Conservation (phyloP, 192 early-diverging fungal genomes). For the Coemansia furcata region DNA sequence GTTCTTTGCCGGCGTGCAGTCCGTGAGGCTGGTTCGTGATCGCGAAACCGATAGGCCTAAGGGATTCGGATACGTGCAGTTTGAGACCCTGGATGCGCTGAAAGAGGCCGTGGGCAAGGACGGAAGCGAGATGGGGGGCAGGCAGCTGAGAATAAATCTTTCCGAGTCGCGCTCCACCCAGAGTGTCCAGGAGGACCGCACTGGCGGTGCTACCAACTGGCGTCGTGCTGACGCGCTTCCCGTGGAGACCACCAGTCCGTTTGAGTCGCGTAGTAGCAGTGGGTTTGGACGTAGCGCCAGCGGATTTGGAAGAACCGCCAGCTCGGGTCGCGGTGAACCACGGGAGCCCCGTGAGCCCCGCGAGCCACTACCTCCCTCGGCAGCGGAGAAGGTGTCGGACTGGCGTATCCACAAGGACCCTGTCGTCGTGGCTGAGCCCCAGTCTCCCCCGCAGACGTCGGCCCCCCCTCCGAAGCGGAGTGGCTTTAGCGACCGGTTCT, state of each 20-base stretch:
- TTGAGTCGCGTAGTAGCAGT: slow-evolving; percentile 36
- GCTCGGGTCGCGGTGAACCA: slow-evolving; percentile 1
- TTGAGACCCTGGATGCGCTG: slow-evolving; percentile 80
- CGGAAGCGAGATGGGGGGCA: slow-evolving; percentile 57
- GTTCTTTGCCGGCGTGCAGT: slow-evolving; percentile 75
- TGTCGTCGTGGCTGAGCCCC: neutral
- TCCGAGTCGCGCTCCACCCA: slow-evolving; percentile 70
- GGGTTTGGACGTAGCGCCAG: slow-evolving; percentile 21
- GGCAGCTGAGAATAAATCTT: slow-evolving; percentile 80
- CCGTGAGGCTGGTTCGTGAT: slow-evolving; percentile 81
- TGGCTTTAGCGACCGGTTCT: slow-evolving; percentile 17
- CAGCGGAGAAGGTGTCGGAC: slow-evolving; percentile 22
- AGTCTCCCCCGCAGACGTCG: slow-evolving; percentile 1
- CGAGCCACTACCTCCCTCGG: slow-evolving; percentile 26
- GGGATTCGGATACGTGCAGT: slow-evolving; percentile 97
- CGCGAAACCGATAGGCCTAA: slow-evolving; percentile 75
- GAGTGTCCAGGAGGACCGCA: slow-evolving; percentile 1
- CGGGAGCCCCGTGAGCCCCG: slow-evolving; percentile 15
- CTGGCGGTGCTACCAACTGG: slow-evolving; percentile 26
- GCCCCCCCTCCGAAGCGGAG: neutral
- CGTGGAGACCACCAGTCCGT: slow-evolving; percentile 7
- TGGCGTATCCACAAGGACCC: slow-evolving; percentile 42
- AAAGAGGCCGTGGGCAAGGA: slow-evolving; percentile 67
- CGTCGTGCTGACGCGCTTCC: slow-evolving; percentile 20
- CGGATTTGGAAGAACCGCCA: slow-evolving; percentile 2